These are phyloP conservation scores for Ceratocystiopsis sp. DNA, from an alignment of 2,329 filamentous ascomycete species.

Conservation along the genomic window DNA sequence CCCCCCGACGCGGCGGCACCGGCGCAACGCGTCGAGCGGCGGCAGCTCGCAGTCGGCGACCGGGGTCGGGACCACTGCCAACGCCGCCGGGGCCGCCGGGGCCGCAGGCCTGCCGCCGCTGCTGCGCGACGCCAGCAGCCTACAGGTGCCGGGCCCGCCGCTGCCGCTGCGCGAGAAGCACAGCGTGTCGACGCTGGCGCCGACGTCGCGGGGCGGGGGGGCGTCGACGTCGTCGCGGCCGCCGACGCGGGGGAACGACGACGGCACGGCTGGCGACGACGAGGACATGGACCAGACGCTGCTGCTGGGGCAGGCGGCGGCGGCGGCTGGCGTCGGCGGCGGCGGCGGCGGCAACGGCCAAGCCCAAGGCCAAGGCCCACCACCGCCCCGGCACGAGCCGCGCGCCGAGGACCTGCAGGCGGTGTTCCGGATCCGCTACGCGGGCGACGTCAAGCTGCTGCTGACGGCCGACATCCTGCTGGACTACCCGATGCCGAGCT, in stretches of 20 bases:
- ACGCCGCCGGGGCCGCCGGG: not conserved
- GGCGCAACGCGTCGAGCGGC: slow-evolving; percentile 13
- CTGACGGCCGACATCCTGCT: slow-evolving; percentile 89
- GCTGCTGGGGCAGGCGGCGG: slow-evolving; percentile 3
- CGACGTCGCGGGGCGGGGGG: slow-evolving; percentile 27
- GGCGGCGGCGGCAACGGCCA: slow-evolving; percentile 1
- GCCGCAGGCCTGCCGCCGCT: too few species aligned
- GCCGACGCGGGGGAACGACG: slow-evolving; percentile 30
- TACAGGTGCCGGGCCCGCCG: too few species aligned
- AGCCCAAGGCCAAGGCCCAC: too few species aligned
- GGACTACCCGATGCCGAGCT: slow-evolving; percentile 97
- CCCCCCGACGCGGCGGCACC: slow-evolving; percentile 9
- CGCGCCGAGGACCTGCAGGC: slow-evolving; percentile 80
- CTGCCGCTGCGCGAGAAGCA: slow-evolving; percentile 43
- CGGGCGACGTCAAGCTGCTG: slow-evolving; percentile 71
- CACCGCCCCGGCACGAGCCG: slow-evolving; percentile 41
- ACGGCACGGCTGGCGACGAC: slow-evolving; percentile 5
- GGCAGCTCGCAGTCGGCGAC: slow-evolving; percentile 16
- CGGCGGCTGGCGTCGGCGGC: slow-evolving; percentile 3
- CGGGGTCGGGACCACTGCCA: not conserved
- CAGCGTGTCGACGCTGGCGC: slow-evolving; percentile 44
- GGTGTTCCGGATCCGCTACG: slow-evolving; percentile 78
- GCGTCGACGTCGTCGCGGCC: slow-evolving; percentile 39
- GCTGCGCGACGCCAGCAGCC: slow-evolving; percentile 9
- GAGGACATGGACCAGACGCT: slow-evolving; percentile 6